Base-by-base conservation (phyloP, 2,329 filamentous ascomycete genomes). In the Coniella vitis region DNA sequence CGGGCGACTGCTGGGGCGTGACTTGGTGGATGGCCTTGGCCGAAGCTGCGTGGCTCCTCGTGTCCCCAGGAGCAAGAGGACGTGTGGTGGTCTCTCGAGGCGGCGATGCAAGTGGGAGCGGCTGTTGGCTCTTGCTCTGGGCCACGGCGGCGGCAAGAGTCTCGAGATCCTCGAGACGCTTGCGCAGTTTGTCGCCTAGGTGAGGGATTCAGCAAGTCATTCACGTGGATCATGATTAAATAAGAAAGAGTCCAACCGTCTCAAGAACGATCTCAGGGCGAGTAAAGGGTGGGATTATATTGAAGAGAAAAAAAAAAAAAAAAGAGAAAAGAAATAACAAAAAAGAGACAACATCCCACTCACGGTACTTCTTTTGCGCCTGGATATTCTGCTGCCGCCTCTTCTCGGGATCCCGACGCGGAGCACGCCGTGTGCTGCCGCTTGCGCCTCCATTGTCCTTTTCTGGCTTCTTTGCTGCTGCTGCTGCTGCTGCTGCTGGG, bases 361-460 rank as follows among this genome's bases (percentile, higher is more conserved):
- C 32, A 59, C 57, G 51, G 36, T 59, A 59, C 29, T 56, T 58
- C 47, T 55, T 54, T 38, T 59, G 57, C 7, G 57, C 57, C 37
- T 55, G 53, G 12, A 57, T 46, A 14, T 59, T 59, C 47, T 59
- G 57, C 34, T 52, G 55, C 7, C 57, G 51, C 45, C 57, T 51
- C 49, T 57, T 59, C 51, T 59, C 57, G 14, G 56, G 56, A 21
- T 57, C 55, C 1, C 56, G 51, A 17, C 56, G 54, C 16, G 51
- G 48, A 1, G 45, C 45, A 14, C 38, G 57, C 40, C 49, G 48
- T 48, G 51, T 36, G 25, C 17, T 32, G 21, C 29, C 38, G 13
- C 32, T 3, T 3, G 29, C 3, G 25, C 16, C 16, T 19, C 13
- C 7, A 16, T 38, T 14, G 31, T 22, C 7, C 32, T 22, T 42